Evolutionary conservation across 495 filamentous ascomycete species (phyloP), one percentile per base, ranked within the genome.

Genomic region (Podospora australis): DNA sequence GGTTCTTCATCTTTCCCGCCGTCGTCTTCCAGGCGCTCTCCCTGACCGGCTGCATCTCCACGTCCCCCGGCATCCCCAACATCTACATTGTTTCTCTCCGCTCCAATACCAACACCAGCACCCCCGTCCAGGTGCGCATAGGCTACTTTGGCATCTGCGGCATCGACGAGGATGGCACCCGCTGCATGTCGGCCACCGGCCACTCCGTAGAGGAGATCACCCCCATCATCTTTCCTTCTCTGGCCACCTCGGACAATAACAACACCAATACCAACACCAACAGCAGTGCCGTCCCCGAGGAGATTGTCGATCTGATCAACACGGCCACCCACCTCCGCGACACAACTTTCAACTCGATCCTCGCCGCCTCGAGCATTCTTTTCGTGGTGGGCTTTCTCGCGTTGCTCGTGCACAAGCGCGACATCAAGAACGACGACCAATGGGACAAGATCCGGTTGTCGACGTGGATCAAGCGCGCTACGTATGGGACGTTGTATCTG

Each of bases 141-240:
- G 63, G 66, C 41, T 70, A 64, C 58, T 72, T 62, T 43, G 63
- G 60, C 32, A 59, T 66, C 45, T 66, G 63, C 49, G 60, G 50
- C 46, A 52, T 55, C 42, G 53, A 59, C 43, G 49, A 51, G 8
- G 24, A 43, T 23, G 50, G 39, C 4, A 53, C 51, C 24, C 46
- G 39, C 45, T 66, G 63, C 52, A 39, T 49, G 6, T 41, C 62
- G 1, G 51, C 57, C 0, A 20, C 49, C 0, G 53, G 55, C 42
- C 29, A 32, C 19, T 49, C 40, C 9, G 49, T 51, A 35, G 42
- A 49, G n/a, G 14, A 39, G 4, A 40, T 57, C 14, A 32, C 50
- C 5, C 6, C 44, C 19, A 43, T 32, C 16, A 45, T 56, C 22
- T 58, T 62, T 43, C 30, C 52, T 24, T 41, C 20, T 20, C 13